phyloP scores from a whole-genome alignment of 176 grass and related monocot species.

The Carex pumila region DNA sequence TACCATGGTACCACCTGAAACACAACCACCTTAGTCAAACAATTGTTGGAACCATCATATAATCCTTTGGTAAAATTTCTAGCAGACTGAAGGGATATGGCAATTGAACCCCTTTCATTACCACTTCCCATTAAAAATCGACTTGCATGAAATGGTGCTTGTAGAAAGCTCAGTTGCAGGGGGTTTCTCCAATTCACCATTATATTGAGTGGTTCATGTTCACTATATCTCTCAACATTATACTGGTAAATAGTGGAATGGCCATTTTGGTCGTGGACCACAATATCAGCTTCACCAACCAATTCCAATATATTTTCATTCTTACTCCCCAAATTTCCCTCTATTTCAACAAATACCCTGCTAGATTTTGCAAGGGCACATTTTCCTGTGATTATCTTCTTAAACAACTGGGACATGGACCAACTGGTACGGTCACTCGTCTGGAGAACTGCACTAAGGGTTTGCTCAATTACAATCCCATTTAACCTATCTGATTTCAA shows the following conservation, averaged over 20 bases:
- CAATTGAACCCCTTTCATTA: conserved; percentile 95
- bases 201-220: conserved; percentile 68
- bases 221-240: conserved; percentile 50
- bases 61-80: conserved; percentile 37
- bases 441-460: conserved; percentile 66
- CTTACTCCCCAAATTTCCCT: conserved; percentile 47
- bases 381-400: conserved; percentile 56
- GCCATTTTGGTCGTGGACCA: conserved; percentile 40
- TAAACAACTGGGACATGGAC: conserved; percentile 79
- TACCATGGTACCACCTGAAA: conserved; percentile 99
- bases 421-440: conserved; percentile 24
- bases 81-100: conserved; percentile 72
- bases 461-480: too few relatives aligned
- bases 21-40: conserved; percentile 53
- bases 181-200: conserved; percentile 77
- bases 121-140: conserved; percentile 99
- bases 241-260: conserved; percentile 61
- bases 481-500: conserved; percentile 34
- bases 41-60: conserved; percentile 38
- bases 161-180: conserved; percentile 46
- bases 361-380: conserved; percentile 68
- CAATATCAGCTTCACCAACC: conserved; percentile 43
- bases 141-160: conserved; percentile 58
- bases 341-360: conserved; percentile 76
- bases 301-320: conserved; percentile 54